Evolutionary conservation across 2,329 filamentous ascomycete genomes (phyloP).

Genomic region (Monosporascus sp.): DNA sequence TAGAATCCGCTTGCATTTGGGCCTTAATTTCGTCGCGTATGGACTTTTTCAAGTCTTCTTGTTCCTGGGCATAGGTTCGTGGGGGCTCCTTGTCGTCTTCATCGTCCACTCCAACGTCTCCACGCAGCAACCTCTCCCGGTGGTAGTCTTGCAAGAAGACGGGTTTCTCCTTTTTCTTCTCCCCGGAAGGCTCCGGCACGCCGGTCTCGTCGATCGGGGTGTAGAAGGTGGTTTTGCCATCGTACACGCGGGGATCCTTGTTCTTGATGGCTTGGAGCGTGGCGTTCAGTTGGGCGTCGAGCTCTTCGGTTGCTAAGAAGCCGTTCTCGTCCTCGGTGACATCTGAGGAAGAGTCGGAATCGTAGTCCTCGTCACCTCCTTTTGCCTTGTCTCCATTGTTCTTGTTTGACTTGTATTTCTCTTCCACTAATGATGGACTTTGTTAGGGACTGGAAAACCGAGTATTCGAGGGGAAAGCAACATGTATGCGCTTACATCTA

Average conservation of each 20-base stretch:
- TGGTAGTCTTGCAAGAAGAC: slow-evolving; percentile 89
- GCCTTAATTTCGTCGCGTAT: slow-evolving; percentile 78
- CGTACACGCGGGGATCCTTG: slow-evolving; percentile 90
- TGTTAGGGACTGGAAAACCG: slow-evolving; percentile 3
- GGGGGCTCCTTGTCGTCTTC: slow-evolving; percentile 46
- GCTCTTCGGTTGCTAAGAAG: slow-evolving; percentile 74
- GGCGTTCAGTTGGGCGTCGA: slow-evolving; percentile 82
- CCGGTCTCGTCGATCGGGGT: slow-evolving; percentile 48
- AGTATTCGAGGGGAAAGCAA: not conserved
- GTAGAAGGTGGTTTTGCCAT: slow-evolving; percentile 75
- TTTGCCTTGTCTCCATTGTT: slow-evolving; percentile 34
- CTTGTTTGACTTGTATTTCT: slow-evolving; percentile 62
- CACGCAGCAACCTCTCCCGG: slow-evolving; percentile 77
- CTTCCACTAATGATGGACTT: slow-evolving; percentile 61
- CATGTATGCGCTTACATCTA: slow-evolving; percentile 44
- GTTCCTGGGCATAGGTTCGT: slow-evolving; percentile 80
- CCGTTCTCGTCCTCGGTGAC: slow-evolving; percentile 89
- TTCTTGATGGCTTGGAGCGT: slow-evolving; percentile 81
- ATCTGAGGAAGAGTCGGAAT: slow-evolving; percentile 62
- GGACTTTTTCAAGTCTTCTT: slow-evolving; percentile 72
- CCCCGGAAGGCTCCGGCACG: slow-evolving; percentile 25
- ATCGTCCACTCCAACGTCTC: slow-evolving; percentile 57
- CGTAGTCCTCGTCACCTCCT: slow-evolving; percentile 45
- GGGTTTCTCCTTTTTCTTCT: slow-evolving; percentile 68
- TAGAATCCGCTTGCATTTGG: slow-evolving; percentile 44